phyloP scores from a whole-genome alignment of 2,329 filamentous ascomycete species.

The Epicoccum nigrum region DNA sequence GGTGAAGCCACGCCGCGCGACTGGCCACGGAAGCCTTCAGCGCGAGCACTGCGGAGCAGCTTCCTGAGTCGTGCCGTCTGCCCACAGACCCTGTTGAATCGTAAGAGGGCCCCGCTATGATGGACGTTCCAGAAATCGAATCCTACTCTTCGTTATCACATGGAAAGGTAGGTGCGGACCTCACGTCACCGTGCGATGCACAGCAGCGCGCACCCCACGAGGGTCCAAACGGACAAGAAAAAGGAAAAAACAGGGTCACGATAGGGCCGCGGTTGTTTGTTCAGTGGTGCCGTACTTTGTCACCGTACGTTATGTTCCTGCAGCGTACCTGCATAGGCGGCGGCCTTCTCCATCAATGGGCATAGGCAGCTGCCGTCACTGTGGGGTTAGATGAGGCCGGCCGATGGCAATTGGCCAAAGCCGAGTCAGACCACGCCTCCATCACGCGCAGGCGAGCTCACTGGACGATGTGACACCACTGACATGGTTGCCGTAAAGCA shows the following conservation, averaged over 20 bases:
- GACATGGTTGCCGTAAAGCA: conserved; percentile 33
- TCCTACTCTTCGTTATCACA: conserved; percentile 12
- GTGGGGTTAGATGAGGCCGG: conserved; percentile 34
- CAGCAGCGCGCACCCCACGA: conserved; percentile 13
- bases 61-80: conserved; percentile 39
- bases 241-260: conserved; percentile 15
- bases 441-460: conserved; percentile 37
- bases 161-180: conserved; percentile 15
- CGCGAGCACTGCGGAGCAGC: conserved; percentile 29
- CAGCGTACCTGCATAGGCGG: conserved; percentile 50
- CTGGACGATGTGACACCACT: conserved; percentile 27
- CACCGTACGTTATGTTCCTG: conserved; percentile 48
- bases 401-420: conserved; percentile 33
- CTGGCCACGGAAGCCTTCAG: conserved; percentile 31
- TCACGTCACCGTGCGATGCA: conserved; percentile 11
- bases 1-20: conserved; percentile 35
- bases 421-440: conserved; percentile 36
- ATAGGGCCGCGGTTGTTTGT: conserved; percentile 23
- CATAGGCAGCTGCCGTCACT: conserved; percentile 30
- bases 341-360: conserved; percentile 28
- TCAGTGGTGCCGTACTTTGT: conserved; percentile 20
- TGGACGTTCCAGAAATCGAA: conserved; percentile 42
- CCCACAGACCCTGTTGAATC: conserved; percentile 33
- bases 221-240: conserved; percentile 1
- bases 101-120: conserved; percentile 33